Percentiles rank a stretch among this genome's conserved stretches.
These are phyloP conservation scores for Stemphylium beticola DNA, from an alignment of 2,329 filamentous ascomycete species.

Conservation along the genomic window DNA sequence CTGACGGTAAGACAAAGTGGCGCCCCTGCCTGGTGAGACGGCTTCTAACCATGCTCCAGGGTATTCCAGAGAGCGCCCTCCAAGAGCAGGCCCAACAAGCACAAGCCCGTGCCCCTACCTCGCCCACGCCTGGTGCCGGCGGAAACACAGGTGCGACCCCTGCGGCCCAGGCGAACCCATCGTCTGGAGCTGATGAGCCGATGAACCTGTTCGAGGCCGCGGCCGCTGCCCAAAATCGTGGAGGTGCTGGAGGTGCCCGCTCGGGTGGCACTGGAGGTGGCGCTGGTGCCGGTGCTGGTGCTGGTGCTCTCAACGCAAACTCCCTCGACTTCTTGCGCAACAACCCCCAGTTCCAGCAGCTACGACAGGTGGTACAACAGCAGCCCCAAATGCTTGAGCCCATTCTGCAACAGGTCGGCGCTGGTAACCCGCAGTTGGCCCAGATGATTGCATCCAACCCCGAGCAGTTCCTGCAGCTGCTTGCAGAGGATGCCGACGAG, in stretches of 20 bases:
- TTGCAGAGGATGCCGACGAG: constrained; percentile 86
- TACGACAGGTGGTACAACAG: constrained; percentile 95
- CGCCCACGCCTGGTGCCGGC: constrained; percentile 51
- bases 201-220: constrained; percentile 94
- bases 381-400: constrained; percentile 98
- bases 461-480: constrained; percentile 87
- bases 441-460: constrained; percentile 90
- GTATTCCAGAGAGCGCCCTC: constrained; percentile 85
- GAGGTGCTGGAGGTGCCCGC: constrained; percentile 48
- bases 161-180: constrained; percentile 54
- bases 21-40: constrained; percentile 1
- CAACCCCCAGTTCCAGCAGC: constrained; percentile 97
- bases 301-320: constrained; percentile 63
- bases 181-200: constrained; percentile 64
- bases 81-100: constrained; percentile 63
- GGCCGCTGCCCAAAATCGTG: constrained; percentile 67
- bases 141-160: constrained; percentile 13
- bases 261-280: constrained; percentile 59
- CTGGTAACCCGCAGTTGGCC: constrained; percentile 92
- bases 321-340: constrained; percentile 93
- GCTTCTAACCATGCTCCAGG: constrained; percentile 59
- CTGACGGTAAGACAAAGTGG: constrained; percentile 68
- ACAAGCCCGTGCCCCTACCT: constrained; percentile 50
- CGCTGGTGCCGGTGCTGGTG: constrained; percentile 57
- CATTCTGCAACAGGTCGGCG: constrained; percentile 93